Conservation (phyloP, 345 rosid species). For the Pistacia vera region DNA sequence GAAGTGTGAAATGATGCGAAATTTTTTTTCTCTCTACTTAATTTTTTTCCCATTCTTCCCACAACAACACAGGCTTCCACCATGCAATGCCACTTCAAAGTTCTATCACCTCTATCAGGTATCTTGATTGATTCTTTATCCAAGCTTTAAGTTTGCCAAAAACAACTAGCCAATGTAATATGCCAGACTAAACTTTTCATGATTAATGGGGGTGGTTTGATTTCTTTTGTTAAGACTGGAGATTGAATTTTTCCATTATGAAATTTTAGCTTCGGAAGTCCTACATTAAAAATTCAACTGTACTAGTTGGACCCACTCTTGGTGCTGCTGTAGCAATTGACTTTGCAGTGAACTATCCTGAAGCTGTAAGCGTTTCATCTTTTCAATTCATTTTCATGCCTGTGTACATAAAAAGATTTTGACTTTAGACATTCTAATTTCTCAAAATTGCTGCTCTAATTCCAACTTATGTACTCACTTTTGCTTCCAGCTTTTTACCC, state of each 20-base stretch:
- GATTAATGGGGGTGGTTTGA: neutral
- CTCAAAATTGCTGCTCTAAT: neutral
- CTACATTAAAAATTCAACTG: slow-evolving; percentile 72
- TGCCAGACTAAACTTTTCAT: too few relatives aligned
- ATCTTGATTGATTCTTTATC: too few relatives aligned
- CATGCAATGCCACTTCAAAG: slow-evolving; percentile 71
- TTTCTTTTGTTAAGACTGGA: neutral
- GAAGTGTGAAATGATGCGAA: too few relatives aligned
- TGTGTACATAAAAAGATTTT: neutral
- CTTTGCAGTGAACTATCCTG: slow-evolving; percentile 70
- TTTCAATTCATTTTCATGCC: neutral
- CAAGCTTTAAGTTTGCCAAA: too few relatives aligned
- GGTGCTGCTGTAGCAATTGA: slow-evolving; percentile 54
- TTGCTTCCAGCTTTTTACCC: too few relatives aligned
- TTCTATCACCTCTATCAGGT: slow-evolving; percentile 70
- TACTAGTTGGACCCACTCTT: slow-evolving; percentile 66
- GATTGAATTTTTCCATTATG: neutral
- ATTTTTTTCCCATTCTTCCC: neutral
- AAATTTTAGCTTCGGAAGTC: slow-evolving; percentile 68
- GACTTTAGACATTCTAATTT: neutral
- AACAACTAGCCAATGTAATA: too few relatives aligned
- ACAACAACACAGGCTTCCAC: slow-evolving; percentile 54
- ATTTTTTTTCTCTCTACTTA: too few relatives aligned
- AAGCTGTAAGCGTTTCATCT: slow-evolving; percentile 56
- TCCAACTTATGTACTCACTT: neutral